These are phyloP conservation scores for Aspergillus biplanus DNA, from an alignment of 495 filamentous ascomycete species.

Conservation along the genomic window DNA sequence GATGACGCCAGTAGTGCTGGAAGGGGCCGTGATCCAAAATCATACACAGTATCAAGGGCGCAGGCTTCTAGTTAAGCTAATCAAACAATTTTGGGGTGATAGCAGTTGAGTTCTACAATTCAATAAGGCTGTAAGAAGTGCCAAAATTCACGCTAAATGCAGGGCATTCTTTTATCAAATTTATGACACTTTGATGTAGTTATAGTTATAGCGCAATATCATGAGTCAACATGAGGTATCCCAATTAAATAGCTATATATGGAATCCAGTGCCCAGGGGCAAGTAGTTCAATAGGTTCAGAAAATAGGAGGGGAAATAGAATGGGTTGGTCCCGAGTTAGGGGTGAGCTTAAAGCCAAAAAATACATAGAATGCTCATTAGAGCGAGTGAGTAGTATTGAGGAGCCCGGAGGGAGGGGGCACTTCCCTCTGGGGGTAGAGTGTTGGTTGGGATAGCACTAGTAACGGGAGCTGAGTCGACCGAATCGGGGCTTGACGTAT, in stretches of 20 bases:
- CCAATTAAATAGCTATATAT: constrained; percentile 19
- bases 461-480: constrained; percentile 13
- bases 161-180: too few relatives aligned
- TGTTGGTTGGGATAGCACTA: constrained; percentile 3
- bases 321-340: neutral
- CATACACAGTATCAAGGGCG: too few relatives aligned
- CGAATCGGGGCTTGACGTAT: constrained; percentile 11
- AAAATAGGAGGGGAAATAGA: constrained; percentile 5
- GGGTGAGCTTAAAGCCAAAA: constrained; percentile 11
- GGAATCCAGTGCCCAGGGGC: constrained; percentile 12
- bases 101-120: too few relatives aligned
- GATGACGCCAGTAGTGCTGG: too few relatives aligned
- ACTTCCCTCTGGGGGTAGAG: constrained; percentile 5
- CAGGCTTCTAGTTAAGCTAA: too few relatives aligned
- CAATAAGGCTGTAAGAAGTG: too few relatives aligned
- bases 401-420: constrained; percentile 20
- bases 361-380: constrained; percentile 10
- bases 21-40: too few relatives aligned
- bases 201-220: neutral
- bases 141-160: too few relatives aligned
- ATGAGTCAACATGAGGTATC: constrained; percentile 19
- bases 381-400: constrained; percentile 19
- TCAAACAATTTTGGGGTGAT: too few relatives aligned
- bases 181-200: too few relatives aligned
- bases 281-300: constrained; percentile 1